Evolutionary conservation across 2,329 filamentous ascomycete species (phyloP).

Genomic region (Aspergillus versicolor): DNA sequence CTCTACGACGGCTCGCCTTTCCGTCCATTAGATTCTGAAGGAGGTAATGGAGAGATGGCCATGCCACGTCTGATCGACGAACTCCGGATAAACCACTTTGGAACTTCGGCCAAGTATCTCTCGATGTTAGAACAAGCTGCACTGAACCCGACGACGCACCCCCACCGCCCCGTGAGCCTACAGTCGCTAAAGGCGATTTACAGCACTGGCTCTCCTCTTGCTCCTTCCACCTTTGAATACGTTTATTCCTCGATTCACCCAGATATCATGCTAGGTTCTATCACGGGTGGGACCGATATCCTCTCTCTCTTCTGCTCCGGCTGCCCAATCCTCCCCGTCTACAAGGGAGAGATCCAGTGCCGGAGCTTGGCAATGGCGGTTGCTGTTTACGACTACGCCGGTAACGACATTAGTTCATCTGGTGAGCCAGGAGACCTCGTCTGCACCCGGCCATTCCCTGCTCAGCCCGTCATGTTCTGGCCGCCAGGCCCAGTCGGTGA

Average conservation of each 20-base stretch:
- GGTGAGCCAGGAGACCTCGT: conserved; percentile 83
- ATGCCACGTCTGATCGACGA: conserved; percentile 80
- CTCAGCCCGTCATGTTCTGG: conserved; percentile 88
- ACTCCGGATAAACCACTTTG: conserved; percentile 84
- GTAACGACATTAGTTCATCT: conserved; percentile 57
- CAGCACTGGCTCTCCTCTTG: conserved; percentile 87
- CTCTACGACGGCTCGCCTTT: conserved; percentile 95
- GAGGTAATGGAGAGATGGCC: conserved; percentile 68
- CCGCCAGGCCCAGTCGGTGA: conserved; percentile 62
- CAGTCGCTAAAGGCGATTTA: conserved; percentile 76
- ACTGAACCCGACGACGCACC: conserved; percentile 58
- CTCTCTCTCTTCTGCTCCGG: conserved; percentile 91
- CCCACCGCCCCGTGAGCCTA: conserved; percentile 40
- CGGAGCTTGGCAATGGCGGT: conserved; percentile 79
- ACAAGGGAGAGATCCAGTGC: conserved; percentile 73
- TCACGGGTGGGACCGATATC: conserved; percentile 95
- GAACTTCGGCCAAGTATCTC: conserved; percentile 91
- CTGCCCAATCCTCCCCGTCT: conserved; percentile 71
- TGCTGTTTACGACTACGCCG: conserved; percentile 55
- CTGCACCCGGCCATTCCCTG: conserved; percentile 82
- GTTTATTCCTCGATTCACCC: conserved; percentile 80
- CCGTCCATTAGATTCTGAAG: conserved; percentile 59
- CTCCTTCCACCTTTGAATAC: conserved; percentile 88
- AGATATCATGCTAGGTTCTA: conserved; percentile 82
- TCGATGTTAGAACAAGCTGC: conserved; percentile 81